A percentile compares a stretch with the other conserved stretches of the same genome.
Conservation (phyloP, 768 basidiomycete genomes). For the Thelephora ganbajun region DNA sequence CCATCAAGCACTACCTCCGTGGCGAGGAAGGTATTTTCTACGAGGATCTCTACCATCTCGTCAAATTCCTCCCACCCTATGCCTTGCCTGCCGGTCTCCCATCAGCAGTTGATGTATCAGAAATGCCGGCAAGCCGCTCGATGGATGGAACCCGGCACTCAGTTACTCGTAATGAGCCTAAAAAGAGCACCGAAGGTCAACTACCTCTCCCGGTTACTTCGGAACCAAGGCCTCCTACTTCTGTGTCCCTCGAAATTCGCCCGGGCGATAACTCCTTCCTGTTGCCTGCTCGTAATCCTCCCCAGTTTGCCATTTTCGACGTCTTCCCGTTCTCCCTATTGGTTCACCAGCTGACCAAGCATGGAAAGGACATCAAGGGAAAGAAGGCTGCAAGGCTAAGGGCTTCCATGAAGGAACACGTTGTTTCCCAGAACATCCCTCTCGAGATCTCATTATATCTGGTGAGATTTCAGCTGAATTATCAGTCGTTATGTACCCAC, state of each 20-base stretch:
- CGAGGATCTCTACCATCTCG: constrained; percentile 48
- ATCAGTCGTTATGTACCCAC: not conserved
- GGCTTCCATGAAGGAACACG: constrained; percentile 31
- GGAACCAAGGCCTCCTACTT: constrained; percentile 4
- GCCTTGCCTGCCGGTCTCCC: constrained; percentile 38
- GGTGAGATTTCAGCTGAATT: constrained; percentile 20
- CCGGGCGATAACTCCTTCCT: constrained; percentile 31
- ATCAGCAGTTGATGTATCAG: constrained; percentile 19
- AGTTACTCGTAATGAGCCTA: constrained; percentile 1
- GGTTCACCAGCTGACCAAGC: constrained; percentile 28
- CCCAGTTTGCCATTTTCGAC: constrained; percentile 46
- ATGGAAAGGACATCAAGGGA: constrained; percentile 40
- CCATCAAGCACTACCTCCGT: constrained; percentile 58
- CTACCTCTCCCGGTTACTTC: constrained; percentile 4
- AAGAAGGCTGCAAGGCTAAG: constrained; percentile 43
- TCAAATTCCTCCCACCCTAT: constrained; percentile 61
- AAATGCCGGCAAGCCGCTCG: not conserved
- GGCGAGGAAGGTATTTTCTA: constrained; percentile 30
- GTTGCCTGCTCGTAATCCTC: constrained; percentile 41
- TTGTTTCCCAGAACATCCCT: constrained; percentile 44
- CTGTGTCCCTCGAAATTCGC: not conserved
- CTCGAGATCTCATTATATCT: constrained; percentile 58
- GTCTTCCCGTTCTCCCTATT: constrained; percentile 58
- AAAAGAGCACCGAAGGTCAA: not conserved
- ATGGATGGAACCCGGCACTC: not conserved